phyloP scores from a whole-genome alignment of 1,139 yeast genomes.

The Candida pseudoviswanathii region DNA sequence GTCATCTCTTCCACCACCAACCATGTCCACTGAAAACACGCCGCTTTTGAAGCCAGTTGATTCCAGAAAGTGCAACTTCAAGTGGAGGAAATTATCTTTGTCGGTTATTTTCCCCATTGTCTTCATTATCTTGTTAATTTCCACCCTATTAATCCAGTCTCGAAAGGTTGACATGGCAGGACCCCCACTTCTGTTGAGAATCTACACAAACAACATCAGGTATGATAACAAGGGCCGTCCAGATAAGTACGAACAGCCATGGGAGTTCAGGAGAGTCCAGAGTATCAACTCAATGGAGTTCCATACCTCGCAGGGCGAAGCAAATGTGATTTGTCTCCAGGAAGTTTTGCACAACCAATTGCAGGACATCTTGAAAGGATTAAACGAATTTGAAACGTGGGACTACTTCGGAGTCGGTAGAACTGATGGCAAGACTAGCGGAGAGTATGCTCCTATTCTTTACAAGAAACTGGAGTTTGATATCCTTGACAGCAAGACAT shows the following conservation, averaged over 20 bases:
- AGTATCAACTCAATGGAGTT: conserved; percentile 42
- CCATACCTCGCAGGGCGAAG: conserved; percentile 32
- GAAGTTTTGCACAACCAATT: conserved; percentile 58
- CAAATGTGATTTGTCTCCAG: conserved; percentile 49
- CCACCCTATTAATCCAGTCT: not conserved
- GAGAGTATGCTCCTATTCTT: conserved; percentile 50
- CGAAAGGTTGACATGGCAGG: not conserved
- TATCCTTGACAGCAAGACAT: conserved; percentile 36
- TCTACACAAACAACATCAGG: conserved; percentile 58
- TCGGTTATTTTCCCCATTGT: not conserved
- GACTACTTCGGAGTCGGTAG: conserved; percentile 51
- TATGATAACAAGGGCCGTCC: conserved; percentile 38
- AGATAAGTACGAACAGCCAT: conserved; percentile 38
- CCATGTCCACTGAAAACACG: conserved; percentile 2
- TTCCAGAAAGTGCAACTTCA: not conserved
- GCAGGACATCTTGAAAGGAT: conserved; percentile 41
- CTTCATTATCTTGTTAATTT: not conserved
- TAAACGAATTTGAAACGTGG: conserved; percentile 32
- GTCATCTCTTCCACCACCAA: not conserved
- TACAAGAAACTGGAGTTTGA: conserved; percentile 32
- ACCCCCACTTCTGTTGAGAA: conserved; percentile 2
- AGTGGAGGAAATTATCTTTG: not conserved
- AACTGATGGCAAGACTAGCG: conserved; percentile 45
- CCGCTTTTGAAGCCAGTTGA: not conserved
- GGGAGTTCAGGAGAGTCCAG: conserved; percentile 41